Base-by-base conservation (phyloP, 805 yeast genomes). In the Teunomyces kruisii region DNA sequence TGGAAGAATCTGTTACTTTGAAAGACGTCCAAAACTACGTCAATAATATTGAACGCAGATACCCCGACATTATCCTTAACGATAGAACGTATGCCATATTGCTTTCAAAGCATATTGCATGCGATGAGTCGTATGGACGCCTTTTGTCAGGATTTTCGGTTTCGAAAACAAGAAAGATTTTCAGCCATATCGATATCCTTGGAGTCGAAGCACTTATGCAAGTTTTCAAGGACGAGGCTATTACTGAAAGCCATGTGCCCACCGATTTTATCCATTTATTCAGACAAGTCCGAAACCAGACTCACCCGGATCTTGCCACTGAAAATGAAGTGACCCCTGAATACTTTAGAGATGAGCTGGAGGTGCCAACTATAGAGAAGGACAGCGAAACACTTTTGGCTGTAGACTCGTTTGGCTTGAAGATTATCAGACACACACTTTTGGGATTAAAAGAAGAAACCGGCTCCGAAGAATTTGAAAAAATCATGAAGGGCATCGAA, bases 331-430 rank as follows among this genome's bases (percentile, higher is more conserved):
- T 46, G 16, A 47, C 49, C 10, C 44, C 55, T 12, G 56, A 57
- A 31, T 71, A 72, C 47, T 70, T 73, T 48, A 54, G 64, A 44
- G 59, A 51, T 16, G 56, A 61, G n/a, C 49, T 46, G 19, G 55
- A 54, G 15, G 64, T 65, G 12, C 73, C 70, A 13, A 55, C 79
- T 0, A 57, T 88, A 10, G 76, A 75, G 2, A 86, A 84, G 49
- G 79, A 79, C 33, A 70, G 76, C 28, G 81, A 74, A 2, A 69
- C 69, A 12, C 72, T 91, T 40, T 65, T 67, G 39, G 74, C 95
- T 1, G 96, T 88, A 7, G 84, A 82, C 36, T 80, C 96, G 0
- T 79, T 81, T 48, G 95, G 94, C 9, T 75, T 90, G 67, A 84
- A 83, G 52, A 84, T 84, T 12, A 84, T 91, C 47, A 80, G 92